These are phyloP conservation scores for Geotrichum phurueaensis DNA, from an alignment of 1,139 yeast species.

Conservation along the genomic window DNA sequence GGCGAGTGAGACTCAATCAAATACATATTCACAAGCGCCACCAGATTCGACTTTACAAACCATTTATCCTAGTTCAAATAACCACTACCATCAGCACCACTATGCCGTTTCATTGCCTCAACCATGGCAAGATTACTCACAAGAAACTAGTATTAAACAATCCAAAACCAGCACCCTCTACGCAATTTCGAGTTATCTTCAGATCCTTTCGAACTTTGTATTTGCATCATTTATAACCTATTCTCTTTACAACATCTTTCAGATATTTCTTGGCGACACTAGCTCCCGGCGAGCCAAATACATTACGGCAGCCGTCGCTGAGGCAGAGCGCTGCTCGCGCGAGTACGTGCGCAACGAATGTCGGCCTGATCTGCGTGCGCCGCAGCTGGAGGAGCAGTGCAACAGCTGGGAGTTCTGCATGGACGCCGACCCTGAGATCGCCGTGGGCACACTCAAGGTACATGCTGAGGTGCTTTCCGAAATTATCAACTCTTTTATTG, in stretches of 20 bases:
- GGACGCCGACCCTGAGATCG: constrained; percentile 15
- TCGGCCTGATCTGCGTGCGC: constrained; percentile 42
- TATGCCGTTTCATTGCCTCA: constrained; percentile 9
- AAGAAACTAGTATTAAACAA: not conserved
- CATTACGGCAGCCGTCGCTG: constrained; percentile 4
- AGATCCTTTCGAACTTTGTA: constrained; percentile 15
- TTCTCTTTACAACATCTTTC: constrained; percentile 2
- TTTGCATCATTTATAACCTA: constrained; percentile 12
- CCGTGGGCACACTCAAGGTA: constrained; percentile 8
- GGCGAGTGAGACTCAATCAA: not conserved
- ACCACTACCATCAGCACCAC: constrained; percentile 11
- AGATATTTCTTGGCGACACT: constrained; percentile 4
- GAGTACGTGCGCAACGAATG: constrained; percentile 70
- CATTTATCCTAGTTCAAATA: not conserved
- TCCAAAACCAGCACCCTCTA: constrained; percentile 8
- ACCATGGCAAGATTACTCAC: constrained; percentile 5
- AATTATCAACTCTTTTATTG: constrained; percentile 64
- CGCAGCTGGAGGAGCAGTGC: constrained; percentile 68
- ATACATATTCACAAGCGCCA: not conserved
- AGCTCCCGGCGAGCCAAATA: constrained; percentile 2
- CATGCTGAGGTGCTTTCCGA: constrained; percentile 70
- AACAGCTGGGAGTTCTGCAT: constrained; percentile 62
- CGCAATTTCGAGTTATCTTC: constrained; percentile 14
- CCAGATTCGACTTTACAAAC: not conserved
- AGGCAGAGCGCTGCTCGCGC: constrained; percentile 45